A percentile compares a stretch with the other conserved stretches of the same genome.
Evolutionary conservation across 345 rosid genomes (phyloP).

Genomic region (Gossypium stocksii): DNA sequence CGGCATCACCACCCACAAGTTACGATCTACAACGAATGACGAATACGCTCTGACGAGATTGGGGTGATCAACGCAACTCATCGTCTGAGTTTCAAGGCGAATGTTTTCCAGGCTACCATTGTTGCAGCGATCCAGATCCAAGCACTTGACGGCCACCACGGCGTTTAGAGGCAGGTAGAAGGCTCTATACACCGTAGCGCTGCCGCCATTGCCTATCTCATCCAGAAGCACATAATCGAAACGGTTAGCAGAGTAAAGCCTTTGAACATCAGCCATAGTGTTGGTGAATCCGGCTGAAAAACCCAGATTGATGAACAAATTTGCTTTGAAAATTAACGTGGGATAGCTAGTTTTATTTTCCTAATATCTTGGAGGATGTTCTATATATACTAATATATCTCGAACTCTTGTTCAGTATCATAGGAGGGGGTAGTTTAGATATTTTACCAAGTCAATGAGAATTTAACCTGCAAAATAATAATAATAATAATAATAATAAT

Average conservation of each 20-base stretch:
- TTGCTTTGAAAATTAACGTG: not conserved
- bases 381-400: too few species aligned
- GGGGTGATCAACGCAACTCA: slow-evolving; percentile 91
- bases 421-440: too few species aligned
- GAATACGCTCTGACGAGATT: slow-evolving; percentile 75
- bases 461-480: too few species aligned
- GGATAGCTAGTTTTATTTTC: too few species aligned
- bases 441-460: too few species aligned
- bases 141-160: not conserved
- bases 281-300: not conserved
- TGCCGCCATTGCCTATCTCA: not conserved
- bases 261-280: not conserved
- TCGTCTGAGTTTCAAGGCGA: slow-evolving; percentile 86
- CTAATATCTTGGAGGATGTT: too few species aligned
- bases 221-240: not conserved
- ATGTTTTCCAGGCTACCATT: slow-evolving; percentile 76
- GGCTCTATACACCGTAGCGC: not conserved
- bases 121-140: slow-evolving; percentile 97
- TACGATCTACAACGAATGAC: slow-evolving; percentile 76
- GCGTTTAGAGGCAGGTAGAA: not conserved
- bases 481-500: too few species aligned
- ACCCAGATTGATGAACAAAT: not conserved
- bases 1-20: slow-evolving; percentile 96
- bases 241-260: not conserved
- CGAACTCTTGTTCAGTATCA: too few species aligned